phyloP scores from a whole-genome alignment of 208 protist species.

The Strigomonas culicis region DNA sequence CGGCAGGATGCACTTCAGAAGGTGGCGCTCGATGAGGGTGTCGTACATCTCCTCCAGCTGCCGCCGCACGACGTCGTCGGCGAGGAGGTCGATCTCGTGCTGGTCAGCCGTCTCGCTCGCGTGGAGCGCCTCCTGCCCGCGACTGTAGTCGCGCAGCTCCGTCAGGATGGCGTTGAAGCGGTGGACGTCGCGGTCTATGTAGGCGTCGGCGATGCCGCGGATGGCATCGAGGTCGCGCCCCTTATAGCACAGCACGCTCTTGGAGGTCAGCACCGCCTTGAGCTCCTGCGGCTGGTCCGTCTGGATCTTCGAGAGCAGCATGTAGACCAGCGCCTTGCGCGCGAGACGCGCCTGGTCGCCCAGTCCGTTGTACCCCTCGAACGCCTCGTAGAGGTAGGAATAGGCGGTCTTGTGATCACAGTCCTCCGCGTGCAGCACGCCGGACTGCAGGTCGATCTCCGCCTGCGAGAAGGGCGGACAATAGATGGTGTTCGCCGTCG shows the following conservation, averaged over 20 bases:
- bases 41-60: slow-evolving; percentile 96
- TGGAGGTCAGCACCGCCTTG: slow-evolving; percentile 61
- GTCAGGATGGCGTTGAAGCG: slow-evolving; percentile 88
- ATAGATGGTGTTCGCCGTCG: slow-evolving; percentile 98
- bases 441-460: slow-evolving; percentile 96
- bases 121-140: not conserved
- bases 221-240: slow-evolving; percentile 92
- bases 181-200: slow-evolving; percentile 93
- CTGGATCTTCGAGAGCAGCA: slow-evolving; percentile 96
- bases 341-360: slow-evolving; percentile 82
- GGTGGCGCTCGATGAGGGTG: slow-evolving; percentile 94
- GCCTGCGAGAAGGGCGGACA: slow-evolving; percentile 97
- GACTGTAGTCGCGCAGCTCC: slow-evolving; percentile 14
- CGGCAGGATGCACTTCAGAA: slow-evolving; percentile 95
- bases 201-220: slow-evolving; percentile 92
- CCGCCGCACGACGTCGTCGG: slow-evolving; percentile 87
- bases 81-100: slow-evolving; percentile 44
- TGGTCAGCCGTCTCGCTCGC: slow-evolving; percentile 18
- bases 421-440: slow-evolving; percentile 97
- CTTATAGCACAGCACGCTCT: slow-evolving; percentile 93
- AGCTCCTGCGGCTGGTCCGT: slow-evolving; percentile 79
- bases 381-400: slow-evolving; percentile 99
- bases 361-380: slow-evolving; percentile 95
- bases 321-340: slow-evolving; percentile 95
- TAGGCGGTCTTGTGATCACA: slow-evolving; percentile 98